Evolutionary conservation across 495 filamentous ascomycete genomes (phyloP).

Genomic region (Xylaria venustula): DNA sequence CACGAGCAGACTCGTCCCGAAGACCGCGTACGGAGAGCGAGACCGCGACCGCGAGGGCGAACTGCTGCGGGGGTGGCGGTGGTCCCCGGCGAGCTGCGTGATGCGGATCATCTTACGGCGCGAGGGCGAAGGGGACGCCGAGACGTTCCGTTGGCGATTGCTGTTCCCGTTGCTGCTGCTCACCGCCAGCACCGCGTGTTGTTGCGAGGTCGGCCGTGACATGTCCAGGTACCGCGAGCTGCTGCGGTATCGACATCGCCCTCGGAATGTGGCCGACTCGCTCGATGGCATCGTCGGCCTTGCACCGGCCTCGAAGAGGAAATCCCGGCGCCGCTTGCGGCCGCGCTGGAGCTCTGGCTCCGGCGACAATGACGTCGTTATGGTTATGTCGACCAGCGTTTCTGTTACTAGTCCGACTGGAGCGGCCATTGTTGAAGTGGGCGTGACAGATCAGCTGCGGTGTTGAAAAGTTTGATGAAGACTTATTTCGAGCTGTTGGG

Average conservation of each 20-base stretch:
- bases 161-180: too few relatives aligned
- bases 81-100: slow-evolving; percentile 23
- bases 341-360: slow-evolving; percentile 35
- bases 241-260: slow-evolving; percentile 38
- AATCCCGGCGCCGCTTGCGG: slow-evolving; percentile 33
- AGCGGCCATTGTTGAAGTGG: neutral
- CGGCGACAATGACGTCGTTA: slow-evolving; percentile 25
- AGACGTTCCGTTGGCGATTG: slow-evolving; percentile 21
- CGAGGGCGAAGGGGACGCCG: slow-evolving; percentile 30
- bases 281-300: slow-evolving; percentile 25
- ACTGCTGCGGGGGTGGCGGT: slow-evolving; percentile 33
- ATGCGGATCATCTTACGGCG: slow-evolving; percentile 30
- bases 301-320: slow-evolving; percentile 16
- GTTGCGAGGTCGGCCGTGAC: slow-evolving; percentile 14
- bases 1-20: slow-evolving; percentile 10
- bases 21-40: slow-evolving; percentile 22
- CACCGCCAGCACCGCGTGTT: neutral
- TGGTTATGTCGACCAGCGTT: slow-evolving; percentile 23
- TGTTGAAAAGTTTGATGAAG: neutral
- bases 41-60: slow-evolving; percentile 39
- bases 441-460: slow-evolving; percentile 1
- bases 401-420: slow-evolving; percentile 17
- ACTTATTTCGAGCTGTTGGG: neutral
- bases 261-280: slow-evolving; percentile 40
- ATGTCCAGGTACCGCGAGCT: slow-evolving; percentile 30